Evolutionary conservation across 1,139 yeast species (phyloP), one percentile per base, ranked within the genome.

Genomic region (Casaregolazyma lundiana): DNA sequence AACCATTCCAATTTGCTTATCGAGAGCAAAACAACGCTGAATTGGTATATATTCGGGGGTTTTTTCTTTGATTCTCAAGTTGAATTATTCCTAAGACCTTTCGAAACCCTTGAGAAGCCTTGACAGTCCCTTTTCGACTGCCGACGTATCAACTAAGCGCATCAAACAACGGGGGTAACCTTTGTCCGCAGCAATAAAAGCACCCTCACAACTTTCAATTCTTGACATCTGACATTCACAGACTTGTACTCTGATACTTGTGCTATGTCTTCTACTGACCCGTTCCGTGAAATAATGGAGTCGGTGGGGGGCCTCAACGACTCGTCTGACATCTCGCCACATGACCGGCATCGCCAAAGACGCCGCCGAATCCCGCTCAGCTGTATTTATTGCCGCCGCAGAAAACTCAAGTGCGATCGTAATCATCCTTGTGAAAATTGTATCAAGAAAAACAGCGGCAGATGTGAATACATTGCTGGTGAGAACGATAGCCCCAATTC

Each of bases 371-470:
- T 42, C 20, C 51, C 49, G 11, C 45, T 48, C 7, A 48, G 42
- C 41, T 48, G 51, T 26, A 39, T 21, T 11, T 40, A 38, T 22
- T 65, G 69, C 50, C 58, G 69, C 7, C 56, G 58, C 38, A 53
- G 69, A 18, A 65, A 65, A 48, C 57, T 64, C 15, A 64, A 63
- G 44, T 65, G 69, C 44, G 66, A 65, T 43, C 55, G 67, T 7
- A 58, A 64, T 30, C 63, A 59, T 48, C 69, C 69, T 2, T 65
- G 69, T 44, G 57, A 64, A 5, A 62, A 59, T 40, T 65, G 69
- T 48, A 50, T 59, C 22, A 56, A 56, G 50, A 55, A 63, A 21
- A 60, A 62, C 32, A 52, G 54, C 8, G 61, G 54, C 7, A 43
- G 53, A 24, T 63, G 67, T 44, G 56, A 50, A 53, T 30, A 49